Percentiles rank a stretch among this genome's conserved stretches.
Conservation (phyloP, 768 basidiomycete genomes). For the Mycena vulgaris region DNA sequence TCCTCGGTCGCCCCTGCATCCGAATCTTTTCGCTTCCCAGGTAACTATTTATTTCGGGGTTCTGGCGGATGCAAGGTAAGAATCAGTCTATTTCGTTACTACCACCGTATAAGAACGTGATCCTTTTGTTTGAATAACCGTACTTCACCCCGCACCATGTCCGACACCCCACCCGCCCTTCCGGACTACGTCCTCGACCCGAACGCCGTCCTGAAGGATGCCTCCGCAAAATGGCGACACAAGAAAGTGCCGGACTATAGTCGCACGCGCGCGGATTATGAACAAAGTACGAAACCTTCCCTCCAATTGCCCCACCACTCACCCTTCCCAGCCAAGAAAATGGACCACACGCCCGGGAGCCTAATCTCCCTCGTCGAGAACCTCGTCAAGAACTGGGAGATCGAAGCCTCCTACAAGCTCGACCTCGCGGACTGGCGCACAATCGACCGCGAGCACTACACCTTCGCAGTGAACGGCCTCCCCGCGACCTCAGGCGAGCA, state of each 20-base stretch:
- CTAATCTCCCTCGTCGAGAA: conserved; percentile 39
- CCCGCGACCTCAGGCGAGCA: conserved; percentile 29
- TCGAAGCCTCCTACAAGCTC: conserved; percentile 38
- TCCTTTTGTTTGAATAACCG: background rate
- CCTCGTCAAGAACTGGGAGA: conserved; percentile 41
- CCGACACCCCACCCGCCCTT: conserved; percentile 10
- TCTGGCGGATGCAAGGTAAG: background rate
- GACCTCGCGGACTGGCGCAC: conserved; percentile 39
- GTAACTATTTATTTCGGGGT: no score
- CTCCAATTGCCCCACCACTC: background rate
- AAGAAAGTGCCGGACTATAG: conserved; percentile 30
- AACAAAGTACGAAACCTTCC: conserved; percentile 16
- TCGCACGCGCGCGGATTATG: conserved; percentile 30
- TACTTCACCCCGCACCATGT: conserved; percentile 22
- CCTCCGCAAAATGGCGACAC: conserved; percentile 34
- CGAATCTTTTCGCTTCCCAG: background rate
- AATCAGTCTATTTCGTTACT: conserved; percentile 3
- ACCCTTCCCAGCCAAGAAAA: conserved; percentile 34
- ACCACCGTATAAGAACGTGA: conserved; percentile 3
- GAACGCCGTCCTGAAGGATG: conserved; percentile 36
- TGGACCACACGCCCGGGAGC: conserved; percentile 32
- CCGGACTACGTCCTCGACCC: conserved; percentile 37
- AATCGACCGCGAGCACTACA: conserved; percentile 33
- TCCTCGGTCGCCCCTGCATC: no score
- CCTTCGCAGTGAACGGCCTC: conserved; percentile 37